Evolutionary conservation across 306 rosid species (phyloP).

Genomic region (Fagus sylvatica): DNA sequence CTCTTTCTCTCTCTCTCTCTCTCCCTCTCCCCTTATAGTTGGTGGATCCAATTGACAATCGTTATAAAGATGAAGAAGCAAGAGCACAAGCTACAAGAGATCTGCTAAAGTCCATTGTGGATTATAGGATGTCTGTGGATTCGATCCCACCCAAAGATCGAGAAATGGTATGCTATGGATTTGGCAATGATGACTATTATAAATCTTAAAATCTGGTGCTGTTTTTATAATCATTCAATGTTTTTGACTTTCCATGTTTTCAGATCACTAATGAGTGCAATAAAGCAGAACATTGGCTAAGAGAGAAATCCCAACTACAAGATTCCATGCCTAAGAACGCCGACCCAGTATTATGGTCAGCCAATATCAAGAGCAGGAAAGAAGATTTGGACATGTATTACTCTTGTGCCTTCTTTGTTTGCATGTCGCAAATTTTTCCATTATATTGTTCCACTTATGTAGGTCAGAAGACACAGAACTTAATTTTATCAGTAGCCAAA

Average conservation of each 20-base stretch:
- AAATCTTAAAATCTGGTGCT: background rate
- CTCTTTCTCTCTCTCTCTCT: slow-evolving; percentile 18
- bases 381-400: slow-evolving; percentile 65
- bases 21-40: slow-evolving; percentile 39
- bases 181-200: background rate
- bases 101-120: slow-evolving; percentile 42
- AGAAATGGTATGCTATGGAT: slow-evolving; percentile 33
- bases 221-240: slow-evolving; percentile 10
- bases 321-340: slow-evolving; percentile 58
- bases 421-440: background rate
- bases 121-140: slow-evolving; percentile 35
- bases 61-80: slow-evolving; percentile 66
- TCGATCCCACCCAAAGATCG: slow-evolving; percentile 38
- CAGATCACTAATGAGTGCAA: slow-evolving; percentile 61
- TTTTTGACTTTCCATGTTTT: slow-evolving; percentile 8
- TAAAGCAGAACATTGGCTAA: slow-evolving; percentile 73
- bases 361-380: slow-evolving; percentile 55
- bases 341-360: slow-evolving; percentile 65
- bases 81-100: slow-evolving; percentile 57
- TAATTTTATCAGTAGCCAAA: too few relatives aligned
- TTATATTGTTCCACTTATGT: slow-evolving; percentile 3
- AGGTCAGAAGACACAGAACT: background rate
- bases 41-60: slow-evolving; percentile 71
- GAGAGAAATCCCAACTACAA: slow-evolving; percentile 65
- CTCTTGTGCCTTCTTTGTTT: slow-evolving; percentile 19